Evolutionary conservation across 2,329 filamentous ascomycete species (phyloP), one percentile per base, ranked within the genome.

Genomic region (Coniochaeta ligniaria): DNA sequence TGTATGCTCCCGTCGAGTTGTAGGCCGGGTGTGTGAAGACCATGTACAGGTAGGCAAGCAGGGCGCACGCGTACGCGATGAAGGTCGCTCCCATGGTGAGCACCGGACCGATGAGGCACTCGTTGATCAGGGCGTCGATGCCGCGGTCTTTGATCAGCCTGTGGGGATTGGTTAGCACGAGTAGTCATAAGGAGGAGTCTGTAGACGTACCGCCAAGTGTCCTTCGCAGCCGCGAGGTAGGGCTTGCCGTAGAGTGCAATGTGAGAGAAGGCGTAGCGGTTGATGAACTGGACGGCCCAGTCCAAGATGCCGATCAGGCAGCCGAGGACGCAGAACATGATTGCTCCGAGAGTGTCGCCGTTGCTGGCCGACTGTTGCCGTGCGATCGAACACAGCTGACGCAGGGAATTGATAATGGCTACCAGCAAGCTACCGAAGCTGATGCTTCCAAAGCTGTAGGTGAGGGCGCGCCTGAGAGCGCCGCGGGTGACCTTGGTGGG

Each of bases 371-470:
- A 82, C 57, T 85, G 81, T 62, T 85, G 84, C 63, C 86, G 85
- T 0, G 89, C 92, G n/a, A 94, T 80, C 0, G 89, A 92, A 75
- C 90, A 93, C 1, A 91, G 72, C 72, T 96, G 92, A 6, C 92
- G 85, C 20, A 97, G 74, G 68, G 91, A 86, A 70, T 96, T 92
- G 75, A 98, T 88, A 57, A 97, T 85, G 31, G 93, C 92, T 16
- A 97, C 89, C 3, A 97, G 73, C 65, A 98, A 74, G 67, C 90
- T 96, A 3, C 94, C 94, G 14, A 97, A 79, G 64, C 87, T 89
- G 73, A 98, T 95, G 65, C 90, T 95, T 17, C 94, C 94, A 63
- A 97, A 97, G 66, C 90, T 95, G 77, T 95, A 95, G 1, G 94
- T 97, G 63, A 95, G 79, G 0, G 92, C 85, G 16, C 94, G 86